Evolutionary conservation across 768 basidiomycete species (phyloP).

Genomic region (Pulveroboletus sp.): DNA sequence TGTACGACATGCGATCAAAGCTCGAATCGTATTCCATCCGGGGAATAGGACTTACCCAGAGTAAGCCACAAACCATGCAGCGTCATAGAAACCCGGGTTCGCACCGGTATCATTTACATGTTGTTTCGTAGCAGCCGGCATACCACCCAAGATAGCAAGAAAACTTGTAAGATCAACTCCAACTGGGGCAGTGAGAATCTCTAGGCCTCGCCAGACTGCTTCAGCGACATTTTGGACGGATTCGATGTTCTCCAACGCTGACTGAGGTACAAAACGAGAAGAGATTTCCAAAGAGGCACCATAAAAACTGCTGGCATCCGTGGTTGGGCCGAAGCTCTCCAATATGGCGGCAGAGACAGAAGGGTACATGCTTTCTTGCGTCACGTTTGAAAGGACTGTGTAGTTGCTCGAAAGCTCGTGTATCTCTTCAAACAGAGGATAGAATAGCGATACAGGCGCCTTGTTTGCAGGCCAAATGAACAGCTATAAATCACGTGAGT

Average conservation of each 20-base stretch:
- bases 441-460: conserved; percentile 7
- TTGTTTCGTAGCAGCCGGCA: conserved; percentile 9
- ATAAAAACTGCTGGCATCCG: conserved; percentile 8
- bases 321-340: conserved; percentile 4
- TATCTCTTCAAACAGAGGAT: conserved; percentile 16
- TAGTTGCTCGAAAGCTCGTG: conserved; percentile 9
- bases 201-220: conserved; percentile 17
- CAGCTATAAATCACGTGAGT: not conserved
- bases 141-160: conserved; percentile 9
- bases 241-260: conserved; percentile 2
- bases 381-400: conserved; percentile 10
- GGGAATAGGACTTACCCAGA: not conserved
- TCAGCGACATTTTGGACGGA: conserved; percentile 10
- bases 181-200: conserved; percentile 1
- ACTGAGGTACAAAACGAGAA: conserved; percentile 16
- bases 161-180: not conserved
- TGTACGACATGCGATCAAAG: not conserved
- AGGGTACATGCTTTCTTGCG: conserved; percentile 8
- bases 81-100: conserved; percentile 18
- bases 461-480: conserved; percentile 9
- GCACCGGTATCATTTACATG: conserved; percentile 15
- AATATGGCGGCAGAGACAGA: conserved; percentile 10
- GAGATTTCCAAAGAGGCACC: conserved; percentile 8
- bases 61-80: conserved; percentile 14
- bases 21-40: not conserved